Base-by-base conservation (phyloP, 225 moss, liverwort and hornwort species). In the Ulota crispa region DNA sequence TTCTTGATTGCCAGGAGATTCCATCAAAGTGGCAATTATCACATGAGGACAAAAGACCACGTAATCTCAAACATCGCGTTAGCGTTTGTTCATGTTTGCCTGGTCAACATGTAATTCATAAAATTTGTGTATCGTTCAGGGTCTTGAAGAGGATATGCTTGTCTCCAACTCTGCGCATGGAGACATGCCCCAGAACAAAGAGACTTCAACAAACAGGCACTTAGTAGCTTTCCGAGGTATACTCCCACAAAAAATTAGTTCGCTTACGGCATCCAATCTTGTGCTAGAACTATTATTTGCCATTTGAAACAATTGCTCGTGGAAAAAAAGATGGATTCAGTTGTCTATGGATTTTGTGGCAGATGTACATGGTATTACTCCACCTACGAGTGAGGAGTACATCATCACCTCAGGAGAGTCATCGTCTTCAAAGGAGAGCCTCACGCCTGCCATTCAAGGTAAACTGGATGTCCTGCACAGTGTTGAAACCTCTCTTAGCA, bases 111-210 rank as follows among this genome's bases (percentile, higher is more conserved):
- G 9, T 1, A 9, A 23, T 31, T 0, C 6, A 1, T 3, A 9
- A 41, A 59, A 59, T 5, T 0, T n/a, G 23, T 18, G 30, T 24
- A 3, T 24, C n/a, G 16, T 10, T 64, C n/a, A 77, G 64, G 77
- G 24, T 0, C n/a, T 5, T 32, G 26, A 75, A 30, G 42, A 20
- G 4, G 75, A 28, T n/a, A 1, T 64, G 1, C 32, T 8, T 0
- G 31, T 31, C 64, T 64, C n/a, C 64, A n/a, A n/a, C 2, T 62
- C 0, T 16, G 76, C 9, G n/a, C n/a, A 64, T 50, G 32, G 21
- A 0, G 11, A 1, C 64, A 16, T 14, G 0, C 6, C n/a, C 32
- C 15, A 0, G 2, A 64, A 0, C n/a, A 45, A 21, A 15, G 30
- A 76, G 50, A 9, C 64, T 32, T 32, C 30, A 47, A 20, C 63